Conservation (phyloP, 1,284 basidiomycete genomes). For the Puccinia horiana region DNA sequence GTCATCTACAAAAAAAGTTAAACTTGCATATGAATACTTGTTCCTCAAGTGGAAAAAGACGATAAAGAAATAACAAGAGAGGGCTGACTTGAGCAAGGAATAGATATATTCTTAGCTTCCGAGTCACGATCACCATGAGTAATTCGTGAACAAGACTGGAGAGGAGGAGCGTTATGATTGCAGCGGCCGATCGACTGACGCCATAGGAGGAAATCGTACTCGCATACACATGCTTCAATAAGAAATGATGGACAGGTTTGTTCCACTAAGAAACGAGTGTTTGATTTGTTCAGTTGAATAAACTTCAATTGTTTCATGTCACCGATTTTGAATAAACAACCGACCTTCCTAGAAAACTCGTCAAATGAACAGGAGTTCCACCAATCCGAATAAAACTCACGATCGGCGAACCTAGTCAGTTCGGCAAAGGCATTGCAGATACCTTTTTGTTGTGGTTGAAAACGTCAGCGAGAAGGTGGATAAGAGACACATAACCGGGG, state of each 20-base stretch:
- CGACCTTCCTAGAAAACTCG: conserved; percentile 76
- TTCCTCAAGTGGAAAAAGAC: not conserved
- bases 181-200: conserved; percentile 74
- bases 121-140: conserved; percentile 74
- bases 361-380: conserved; percentile 98
- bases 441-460: conserved; percentile 65
- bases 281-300: not conserved
- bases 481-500: not conserved
- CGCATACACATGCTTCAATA: conserved; percentile 90
- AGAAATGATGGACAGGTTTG: conserved; percentile 75
- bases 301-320: no score
- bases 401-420: conserved; percentile 77
- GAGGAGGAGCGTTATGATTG: conserved; percentile 86
- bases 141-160: conserved; percentile 88
- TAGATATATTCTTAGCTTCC: conserved; percentile 57
- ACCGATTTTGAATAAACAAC: not conserved
- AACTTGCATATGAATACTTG: no score
- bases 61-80: not conserved
- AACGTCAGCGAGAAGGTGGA: not conserved
- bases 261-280: conserved; percentile 70
- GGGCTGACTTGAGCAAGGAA: conserved; percentile 31
- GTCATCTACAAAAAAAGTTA: conserved; percentile 67
- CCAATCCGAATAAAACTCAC: conserved; percentile 95
- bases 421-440: conserved; percentile 95
- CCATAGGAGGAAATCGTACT: conserved; percentile 77